A percentile compares a stretch with the other conserved stretches of the same genome.
These are phyloP conservation scores for Lyophyllum shimeji DNA, from an alignment of 768 basidiomycete species.

Conservation along the genomic window DNA sequence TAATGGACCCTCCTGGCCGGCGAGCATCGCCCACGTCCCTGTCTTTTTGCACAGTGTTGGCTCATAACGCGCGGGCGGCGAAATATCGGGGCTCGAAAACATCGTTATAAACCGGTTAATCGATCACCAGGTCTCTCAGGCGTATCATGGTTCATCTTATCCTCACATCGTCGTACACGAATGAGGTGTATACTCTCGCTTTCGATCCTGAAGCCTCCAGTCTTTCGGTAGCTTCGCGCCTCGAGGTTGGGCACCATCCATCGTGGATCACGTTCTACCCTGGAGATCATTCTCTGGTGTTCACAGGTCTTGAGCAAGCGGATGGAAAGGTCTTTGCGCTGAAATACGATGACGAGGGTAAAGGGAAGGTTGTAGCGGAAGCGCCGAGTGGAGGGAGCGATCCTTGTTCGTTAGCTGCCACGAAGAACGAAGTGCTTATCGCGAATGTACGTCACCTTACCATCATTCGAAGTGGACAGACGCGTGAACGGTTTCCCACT, in stretches of 20 bases:
- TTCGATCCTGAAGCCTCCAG: slow-evolving; percentile 55
- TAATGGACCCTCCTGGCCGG: neutral
- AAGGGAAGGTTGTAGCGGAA: slow-evolving; percentile 48
- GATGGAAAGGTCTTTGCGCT: slow-evolving; percentile 67
- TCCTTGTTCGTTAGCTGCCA: slow-evolving; percentile 64
- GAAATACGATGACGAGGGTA: slow-evolving; percentile 53
- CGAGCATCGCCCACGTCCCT: neutral
- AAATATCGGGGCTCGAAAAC: slow-evolving; percentile 16
- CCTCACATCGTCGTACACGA: slow-evolving; percentile 64
- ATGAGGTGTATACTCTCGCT: slow-evolving; percentile 57
- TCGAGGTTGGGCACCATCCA: slow-evolving; percentile 60
- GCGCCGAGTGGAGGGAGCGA: slow-evolving; percentile 55
- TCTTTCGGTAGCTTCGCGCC: slow-evolving; percentile 43
- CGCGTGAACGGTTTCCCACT: neutral
- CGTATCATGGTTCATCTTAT: slow-evolving; percentile 43
- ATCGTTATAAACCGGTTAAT: slow-evolving; percentile 16
- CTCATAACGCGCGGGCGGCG: slow-evolving; percentile 5
- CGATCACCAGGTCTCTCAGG: slow-evolving; percentile 5
- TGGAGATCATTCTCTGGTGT: slow-evolving; percentile 54
- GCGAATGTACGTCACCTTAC: slow-evolving; percentile 61
- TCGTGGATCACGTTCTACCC: slow-evolving; percentile 77
- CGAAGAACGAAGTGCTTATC: slow-evolving; percentile 57
- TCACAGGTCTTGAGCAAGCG: slow-evolving; percentile 63
- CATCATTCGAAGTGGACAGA: neutral
- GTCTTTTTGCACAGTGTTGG: neutral